These are phyloP conservation scores for Angomonas ambiguus DNA, from an alignment of 208 protist genomes.

Conservation along the genomic window DNA sequence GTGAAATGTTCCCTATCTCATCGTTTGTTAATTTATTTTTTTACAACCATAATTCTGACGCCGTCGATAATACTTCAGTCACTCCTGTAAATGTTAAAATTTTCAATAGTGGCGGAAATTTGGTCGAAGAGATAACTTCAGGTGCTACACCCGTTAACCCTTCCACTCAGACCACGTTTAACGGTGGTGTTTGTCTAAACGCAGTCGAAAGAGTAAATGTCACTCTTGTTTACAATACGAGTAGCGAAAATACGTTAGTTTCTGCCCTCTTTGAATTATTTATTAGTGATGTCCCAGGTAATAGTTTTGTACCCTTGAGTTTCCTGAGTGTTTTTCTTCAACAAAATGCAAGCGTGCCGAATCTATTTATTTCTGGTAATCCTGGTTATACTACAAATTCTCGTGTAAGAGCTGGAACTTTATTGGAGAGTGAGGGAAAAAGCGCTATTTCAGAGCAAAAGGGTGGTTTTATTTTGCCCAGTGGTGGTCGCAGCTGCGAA, in stretches of 20 bases:
- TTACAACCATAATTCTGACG: slow-evolving; percentile 11
- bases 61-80: neutral
- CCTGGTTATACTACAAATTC: slow-evolving; percentile 52
- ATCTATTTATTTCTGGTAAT: slow-evolving; percentile 43
- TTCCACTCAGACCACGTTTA: slow-evolving; percentile 26
- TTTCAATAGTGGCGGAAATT: slow-evolving; percentile 17
- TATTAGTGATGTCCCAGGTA: slow-evolving; percentile 18
- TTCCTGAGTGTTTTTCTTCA: slow-evolving; percentile 45
- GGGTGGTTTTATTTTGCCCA: slow-evolving; percentile 64
- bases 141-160: slow-evolving; percentile 1
- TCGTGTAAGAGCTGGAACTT: slow-evolving; percentile 41
- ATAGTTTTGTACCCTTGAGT: slow-evolving; percentile 25
- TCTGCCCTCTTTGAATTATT: slow-evolving; percentile 22
- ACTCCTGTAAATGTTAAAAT: slow-evolving; percentile 37
- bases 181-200: slow-evolving; percentile 43
- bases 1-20: slow-evolving; percentile 28
- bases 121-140: slow-evolving; percentile 33
- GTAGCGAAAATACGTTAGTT: slow-evolving; percentile 16
- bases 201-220: slow-evolving; percentile 27
- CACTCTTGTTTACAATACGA: slow-evolving; percentile 36
- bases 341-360: slow-evolving; percentile 19
- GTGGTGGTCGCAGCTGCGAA: slow-evolving; percentile 39
- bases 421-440: slow-evolving; percentile 24
- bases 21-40: slow-evolving; percentile 55
- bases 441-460: slow-evolving; percentile 43